These are phyloP conservation scores for Colletotrichum destructivum DNA, from an alignment of 2,329 filamentous ascomycete genomes.

Conservation along the genomic window DNA sequence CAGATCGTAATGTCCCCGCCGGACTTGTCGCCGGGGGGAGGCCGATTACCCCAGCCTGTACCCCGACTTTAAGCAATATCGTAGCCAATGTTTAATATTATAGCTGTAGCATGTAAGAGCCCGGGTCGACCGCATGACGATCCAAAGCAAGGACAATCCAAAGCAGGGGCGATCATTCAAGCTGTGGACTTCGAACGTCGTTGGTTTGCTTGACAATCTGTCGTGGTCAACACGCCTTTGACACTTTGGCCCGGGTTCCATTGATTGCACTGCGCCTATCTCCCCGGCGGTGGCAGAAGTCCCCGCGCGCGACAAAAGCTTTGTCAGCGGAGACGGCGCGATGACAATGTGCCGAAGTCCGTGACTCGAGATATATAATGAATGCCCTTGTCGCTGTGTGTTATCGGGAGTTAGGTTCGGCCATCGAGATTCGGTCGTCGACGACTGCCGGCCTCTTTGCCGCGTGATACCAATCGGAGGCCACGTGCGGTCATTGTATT, in stretches of 20 bases:
- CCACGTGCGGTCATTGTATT: no score
- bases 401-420: no score
- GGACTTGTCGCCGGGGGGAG: neutral
- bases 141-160: no score
- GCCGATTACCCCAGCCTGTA: neutral
- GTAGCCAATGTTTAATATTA: neutral
- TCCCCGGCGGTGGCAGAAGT: slow-evolving; percentile 1
- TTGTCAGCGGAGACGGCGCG: slow-evolving; percentile 3
- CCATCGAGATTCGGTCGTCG: no score
- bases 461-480: no score
- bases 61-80: no score
- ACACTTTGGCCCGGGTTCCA: neutral
- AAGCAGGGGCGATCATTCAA: neutral
- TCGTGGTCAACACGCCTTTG: neutral
- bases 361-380: neutral
- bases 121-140: no score
- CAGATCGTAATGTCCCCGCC: neutral
- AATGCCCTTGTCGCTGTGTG: neutral
- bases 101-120: no score
- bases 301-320: neutral
- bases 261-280: neutral
- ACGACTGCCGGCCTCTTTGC: no score
- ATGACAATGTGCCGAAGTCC: neutral
- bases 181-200: no score
- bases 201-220: neutral